Evolutionary conservation across 2,329 filamentous ascomycete genomes (phyloP).

Genomic region (Cyphellophora attinorum): DNA sequence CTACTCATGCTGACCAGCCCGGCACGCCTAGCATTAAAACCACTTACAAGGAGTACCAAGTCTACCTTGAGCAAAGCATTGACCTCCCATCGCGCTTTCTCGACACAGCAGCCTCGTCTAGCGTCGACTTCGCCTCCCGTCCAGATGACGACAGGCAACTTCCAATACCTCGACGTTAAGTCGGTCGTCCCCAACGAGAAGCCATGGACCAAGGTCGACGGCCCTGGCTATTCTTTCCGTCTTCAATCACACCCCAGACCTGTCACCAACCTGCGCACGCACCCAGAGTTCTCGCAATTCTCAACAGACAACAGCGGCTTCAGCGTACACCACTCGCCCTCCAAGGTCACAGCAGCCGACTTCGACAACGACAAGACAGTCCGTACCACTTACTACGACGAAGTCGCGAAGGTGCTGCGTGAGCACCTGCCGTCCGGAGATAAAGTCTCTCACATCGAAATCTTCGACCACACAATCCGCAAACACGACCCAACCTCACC

Average conservation of each 20-base stretch:
- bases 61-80: too few relatives aligned
- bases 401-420: slow-evolving; percentile 49
- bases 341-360: slow-evolving; percentile 39
- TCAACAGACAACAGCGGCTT: slow-evolving; percentile 52
- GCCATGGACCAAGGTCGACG: slow-evolving; percentile 58
- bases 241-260: slow-evolving; percentile 30
- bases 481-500: slow-evolving; percentile 43
- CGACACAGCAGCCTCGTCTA: too few relatives aligned
- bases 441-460: slow-evolving; percentile 48
- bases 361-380: slow-evolving; percentile 50
- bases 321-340: slow-evolving; percentile 42
- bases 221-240: slow-evolving; percentile 45
- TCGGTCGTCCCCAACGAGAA: slow-evolving; percentile 47
- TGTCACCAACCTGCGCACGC: slow-evolving; percentile 26
- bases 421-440: slow-evolving; percentile 32
- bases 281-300: slow-evolving; percentile 44
- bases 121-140: too few relatives aligned
- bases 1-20: too few relatives aligned
- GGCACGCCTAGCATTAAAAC: too few relatives aligned
- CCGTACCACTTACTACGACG: slow-evolving; percentile 49
- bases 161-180: slow-evolving; percentile 39
- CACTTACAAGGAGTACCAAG: too few relatives aligned
- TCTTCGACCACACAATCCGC: slow-evolving; percentile 66
- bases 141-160: slow-evolving; percentile 52
- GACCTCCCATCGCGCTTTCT: too few relatives aligned